Percentiles rank a stretch among this genome's conserved stretches.
Evolutionary conservation across 2,329 filamentous ascomycete genomes (phyloP).

Genomic region (Diplodia scrobiculata): DNA sequence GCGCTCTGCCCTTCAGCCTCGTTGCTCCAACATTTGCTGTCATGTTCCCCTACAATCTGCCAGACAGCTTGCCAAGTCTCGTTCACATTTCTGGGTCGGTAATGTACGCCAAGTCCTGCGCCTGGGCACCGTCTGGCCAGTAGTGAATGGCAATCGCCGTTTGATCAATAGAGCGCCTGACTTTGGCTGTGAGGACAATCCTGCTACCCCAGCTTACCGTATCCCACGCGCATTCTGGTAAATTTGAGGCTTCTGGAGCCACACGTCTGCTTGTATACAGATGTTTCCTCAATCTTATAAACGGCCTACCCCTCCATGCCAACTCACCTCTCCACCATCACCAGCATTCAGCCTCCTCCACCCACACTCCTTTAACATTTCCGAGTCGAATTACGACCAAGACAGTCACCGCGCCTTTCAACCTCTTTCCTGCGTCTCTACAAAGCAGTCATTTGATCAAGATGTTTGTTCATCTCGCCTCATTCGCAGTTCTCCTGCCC

Average conservation of each 20-base stretch:
- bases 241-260: not conserved
- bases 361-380: not conserved
- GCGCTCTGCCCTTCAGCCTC: not conserved
- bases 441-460: not conserved
- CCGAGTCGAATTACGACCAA: too few relatives aligned
- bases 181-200: not conserved
- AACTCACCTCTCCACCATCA: not conserved
- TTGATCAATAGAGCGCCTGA: not conserved
- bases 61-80: not conserved
- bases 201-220: not conserved
- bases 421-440: too few relatives aligned
- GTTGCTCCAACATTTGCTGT: not conserved
- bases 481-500: conserved; percentile 6
- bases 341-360: not conserved
- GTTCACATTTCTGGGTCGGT: not conserved
- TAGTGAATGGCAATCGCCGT: conserved; percentile 5
- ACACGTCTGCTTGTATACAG: not conserved
- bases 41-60: not conserved
- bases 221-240: not conserved
- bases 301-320: not conserved
- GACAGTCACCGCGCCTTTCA: too few relatives aligned
- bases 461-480: conserved; percentile 1
- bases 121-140: not conserved
- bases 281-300: not conserved
- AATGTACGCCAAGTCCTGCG: conserved; percentile 2